A percentile compares a stretch with the other conserved stretches of the same genome.
Evolutionary conservation across 2,329 filamentous ascomycete species (phyloP).

Genomic region (Epichloe hybrida): DNA sequence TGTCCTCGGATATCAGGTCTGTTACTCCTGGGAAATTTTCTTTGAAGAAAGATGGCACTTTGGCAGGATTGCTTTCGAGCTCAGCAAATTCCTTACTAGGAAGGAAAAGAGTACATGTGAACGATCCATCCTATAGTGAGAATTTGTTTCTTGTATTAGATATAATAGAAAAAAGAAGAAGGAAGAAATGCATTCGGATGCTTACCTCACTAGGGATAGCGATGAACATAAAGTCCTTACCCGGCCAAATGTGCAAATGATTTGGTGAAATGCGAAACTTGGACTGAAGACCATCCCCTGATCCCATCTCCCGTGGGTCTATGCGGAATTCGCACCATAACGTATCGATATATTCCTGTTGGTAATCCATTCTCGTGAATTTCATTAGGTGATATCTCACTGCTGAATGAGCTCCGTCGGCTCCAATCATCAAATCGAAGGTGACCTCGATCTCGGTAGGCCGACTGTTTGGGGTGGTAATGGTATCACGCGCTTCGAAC

Average conservation of each 20-base stretch:
- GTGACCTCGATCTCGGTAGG: conserved; percentile 61
- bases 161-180: neutral
- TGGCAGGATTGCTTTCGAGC: conserved; percentile 49
- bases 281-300: conserved; percentile 19
- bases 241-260: conserved; percentile 96
- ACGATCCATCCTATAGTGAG: conserved; percentile 60
- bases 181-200: neutral
- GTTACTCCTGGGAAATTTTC: conserved; percentile 78
- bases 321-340: conserved; percentile 96
- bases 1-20: conserved; percentile 49
- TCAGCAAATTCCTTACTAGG: conserved; percentile 54
- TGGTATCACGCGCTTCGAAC: conserved; percentile 52
- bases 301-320: conserved; percentile 29
- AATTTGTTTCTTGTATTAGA: conserved; percentile 7
- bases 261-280: conserved; percentile 75
- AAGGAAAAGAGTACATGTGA: conserved; percentile 89
- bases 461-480: conserved; percentile 26
- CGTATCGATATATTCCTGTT: conserved; percentile 90
- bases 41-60: conserved; percentile 62
- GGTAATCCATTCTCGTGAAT: conserved; percentile 76
- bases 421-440: conserved; percentile 91
- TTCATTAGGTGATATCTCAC: conserved; percentile 95
- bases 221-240: conserved; percentile 93
- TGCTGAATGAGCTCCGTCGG: conserved; percentile 88
- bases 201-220: conserved; percentile 64